Evolutionary conservation across 2,329 filamentous ascomycete genomes (phyloP), one percentile per base, ranked within the genome.

Genomic region (Neurospora sp.): DNA sequence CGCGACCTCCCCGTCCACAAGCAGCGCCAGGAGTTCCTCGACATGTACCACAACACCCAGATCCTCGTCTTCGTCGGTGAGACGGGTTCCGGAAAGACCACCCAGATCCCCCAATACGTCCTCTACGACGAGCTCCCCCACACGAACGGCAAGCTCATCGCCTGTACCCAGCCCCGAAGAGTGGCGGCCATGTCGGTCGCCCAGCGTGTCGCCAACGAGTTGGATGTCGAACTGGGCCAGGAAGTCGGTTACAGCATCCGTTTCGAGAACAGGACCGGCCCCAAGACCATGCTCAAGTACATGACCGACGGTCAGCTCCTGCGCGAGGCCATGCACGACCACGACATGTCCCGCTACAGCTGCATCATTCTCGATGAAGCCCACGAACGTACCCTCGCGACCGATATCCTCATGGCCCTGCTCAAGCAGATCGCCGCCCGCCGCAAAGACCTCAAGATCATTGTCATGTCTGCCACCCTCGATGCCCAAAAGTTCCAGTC

Each of bases 281-380:
- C 89, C 70, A 93, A 92, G 80, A 99, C 96, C 1, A 88, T 96
- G 72, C 88, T 99, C 79, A 99, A 99, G 84, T 99, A 99, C 85
- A 99, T 99, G 96, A 99, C 96, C 65, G 96, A 99, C 78, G 96
- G 96, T 88, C 98, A 99, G 91, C 89, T 99, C 77, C 86, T 98
- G 77, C 86, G 96, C 77, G 96, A 99, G 82, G 94, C 96, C 70
- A 97, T 99, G 90, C 90, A 97, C 81, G 96, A 99, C 80, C 92
- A 94, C 77, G 88, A 96, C 75, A 88, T 99, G 82, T 90, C 87
- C 67, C 91, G 94, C 69, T 99, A 99, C 83, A 96, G 93, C 84
- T 96, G 92, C 77, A 98, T 99, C 79, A 98, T 99, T 81, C 90
- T 99, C 72, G 96, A 99, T 80, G 96, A 99, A 81, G 96, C 98